Evolutionary conservation across 129 eudicot species (phyloP).

Genomic region (Chrysanthemum makinoi): DNA sequence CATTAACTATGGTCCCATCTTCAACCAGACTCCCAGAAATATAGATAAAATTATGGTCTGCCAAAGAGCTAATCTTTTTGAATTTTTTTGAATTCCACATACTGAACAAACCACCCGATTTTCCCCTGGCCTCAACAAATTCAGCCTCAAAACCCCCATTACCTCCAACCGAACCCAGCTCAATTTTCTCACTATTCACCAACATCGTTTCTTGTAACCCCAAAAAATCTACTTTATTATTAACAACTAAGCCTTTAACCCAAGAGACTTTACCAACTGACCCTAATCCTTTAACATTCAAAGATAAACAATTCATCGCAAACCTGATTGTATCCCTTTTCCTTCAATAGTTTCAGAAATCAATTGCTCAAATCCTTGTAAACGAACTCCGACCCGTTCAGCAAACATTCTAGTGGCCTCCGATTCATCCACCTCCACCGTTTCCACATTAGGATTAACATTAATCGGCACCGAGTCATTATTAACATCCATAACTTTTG

Average conservation of each 20-base stretch:
- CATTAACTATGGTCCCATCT: neutral
- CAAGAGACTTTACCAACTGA: neutral
- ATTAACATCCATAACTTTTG: neutral
- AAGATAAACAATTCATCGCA: neutral
- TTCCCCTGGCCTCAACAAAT: neutral
- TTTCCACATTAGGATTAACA: neutral
- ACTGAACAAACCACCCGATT: neutral
- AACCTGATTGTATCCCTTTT: neutral
- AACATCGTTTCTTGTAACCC: neutral
- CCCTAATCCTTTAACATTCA: neutral
- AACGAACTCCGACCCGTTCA: neutral
- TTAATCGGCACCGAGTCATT: no score
- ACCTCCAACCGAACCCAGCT: neutral
- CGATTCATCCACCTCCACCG: neutral
- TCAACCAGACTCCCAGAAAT: neutral
- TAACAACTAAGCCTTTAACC: neutral
- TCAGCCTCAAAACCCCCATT: neutral
- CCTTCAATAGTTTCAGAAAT: neutral
- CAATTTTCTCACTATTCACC: neutral
- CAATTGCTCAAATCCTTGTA: neutral
- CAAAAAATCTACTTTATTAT: neutral
- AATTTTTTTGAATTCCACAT: neutral
- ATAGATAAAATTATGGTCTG: neutral
- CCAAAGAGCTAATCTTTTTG: neutral
- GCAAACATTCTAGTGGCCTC: neutral